Conservation (phyloP, 352 stramenopile species). For the Pythium brachiatum region DNA sequence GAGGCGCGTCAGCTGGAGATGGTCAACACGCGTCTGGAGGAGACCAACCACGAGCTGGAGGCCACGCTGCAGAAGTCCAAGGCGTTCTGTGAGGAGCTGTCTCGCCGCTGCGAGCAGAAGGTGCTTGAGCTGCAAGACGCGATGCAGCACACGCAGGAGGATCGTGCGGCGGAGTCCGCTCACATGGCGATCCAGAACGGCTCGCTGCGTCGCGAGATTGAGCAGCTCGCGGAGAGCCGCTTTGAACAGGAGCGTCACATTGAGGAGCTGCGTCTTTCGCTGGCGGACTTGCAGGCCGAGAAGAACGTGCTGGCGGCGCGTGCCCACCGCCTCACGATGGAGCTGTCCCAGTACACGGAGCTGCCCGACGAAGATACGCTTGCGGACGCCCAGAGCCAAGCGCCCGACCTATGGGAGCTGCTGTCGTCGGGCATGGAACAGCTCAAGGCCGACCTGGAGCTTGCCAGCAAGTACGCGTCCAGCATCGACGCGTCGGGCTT, state of each 20-base stretch:
- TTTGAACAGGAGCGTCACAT: constrained; percentile 65
- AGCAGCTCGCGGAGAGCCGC: constrained; percentile 53
- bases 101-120: constrained; percentile 63
- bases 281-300: constrained; percentile 77
- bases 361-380: constrained; percentile 68
- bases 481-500: constrained; percentile 62
- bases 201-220: constrained; percentile 60
- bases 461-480: constrained; percentile 83
- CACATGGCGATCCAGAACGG: constrained; percentile 59
- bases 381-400: constrained; percentile 46
- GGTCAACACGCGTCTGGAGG: constrained; percentile 38
- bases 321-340: constrained; percentile 71
- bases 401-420: constrained; percentile 82
- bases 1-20: constrained; percentile 49
- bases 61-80: constrained; percentile 54
- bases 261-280: constrained; percentile 65
- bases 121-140: constrained; percentile 54
- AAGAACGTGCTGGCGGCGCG: constrained; percentile 83
- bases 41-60: constrained; percentile 57
- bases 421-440: constrained; percentile 88
- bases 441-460: constrained; percentile 83
- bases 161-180: constrained; percentile 60
- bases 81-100: constrained; percentile 59
- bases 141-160: constrained; percentile 57
- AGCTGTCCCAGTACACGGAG: constrained; percentile 83